These are phyloP conservation scores for Lasiosphaeris hirsuta DNA, from an alignment of 495 filamentous ascomycete species.

Conservation along the genomic window DNA sequence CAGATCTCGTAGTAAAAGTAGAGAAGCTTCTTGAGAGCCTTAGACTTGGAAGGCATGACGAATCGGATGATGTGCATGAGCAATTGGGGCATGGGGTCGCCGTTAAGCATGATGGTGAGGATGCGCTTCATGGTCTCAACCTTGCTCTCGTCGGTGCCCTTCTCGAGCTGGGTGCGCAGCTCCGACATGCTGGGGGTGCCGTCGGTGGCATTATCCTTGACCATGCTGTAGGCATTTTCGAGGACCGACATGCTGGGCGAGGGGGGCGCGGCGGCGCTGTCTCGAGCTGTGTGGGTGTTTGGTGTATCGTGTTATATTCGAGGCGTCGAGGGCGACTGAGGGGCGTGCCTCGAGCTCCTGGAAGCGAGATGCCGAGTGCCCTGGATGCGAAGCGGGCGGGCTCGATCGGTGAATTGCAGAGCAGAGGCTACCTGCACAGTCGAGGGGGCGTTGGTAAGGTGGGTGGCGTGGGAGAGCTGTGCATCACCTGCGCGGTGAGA, in stretches of 20 bases:
- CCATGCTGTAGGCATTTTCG: constrained; percentile 88
- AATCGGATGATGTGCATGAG: constrained; percentile 99
- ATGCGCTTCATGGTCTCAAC: constrained; percentile 98
- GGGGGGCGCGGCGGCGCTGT: constrained; percentile 15
- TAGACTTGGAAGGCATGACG: constrained; percentile 96
- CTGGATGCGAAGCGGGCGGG: constrained; percentile 4
- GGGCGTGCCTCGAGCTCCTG: background rate
- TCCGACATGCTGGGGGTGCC: constrained; percentile 80
- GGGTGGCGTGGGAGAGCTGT: constrained; percentile 21
- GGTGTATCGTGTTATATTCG: background rate
- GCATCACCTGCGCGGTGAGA: constrained; percentile 26
- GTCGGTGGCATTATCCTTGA: constrained; percentile 94
- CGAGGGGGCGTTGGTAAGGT: constrained; percentile 14
- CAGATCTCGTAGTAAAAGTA: constrained; percentile 99
- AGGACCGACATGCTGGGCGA: constrained; percentile 84
- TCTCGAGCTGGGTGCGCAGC: constrained; percentile 90
- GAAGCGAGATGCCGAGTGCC: background rate
- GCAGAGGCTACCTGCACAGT: constrained; percentile 10
- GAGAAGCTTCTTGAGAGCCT: constrained; percentile 93
- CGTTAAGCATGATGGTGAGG: constrained; percentile 95
- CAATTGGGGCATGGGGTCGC: constrained; percentile 89
- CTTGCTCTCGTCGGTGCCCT: constrained; percentile 95
- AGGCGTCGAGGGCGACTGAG: constrained; percentile 4
- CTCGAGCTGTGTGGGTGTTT: constrained; percentile 9
- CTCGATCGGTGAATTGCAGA: constrained; percentile 10